Evolutionary conservation across 2,329 filamentous ascomycete species (phyloP).

Genomic region (Ceratocystis destructans): DNA sequence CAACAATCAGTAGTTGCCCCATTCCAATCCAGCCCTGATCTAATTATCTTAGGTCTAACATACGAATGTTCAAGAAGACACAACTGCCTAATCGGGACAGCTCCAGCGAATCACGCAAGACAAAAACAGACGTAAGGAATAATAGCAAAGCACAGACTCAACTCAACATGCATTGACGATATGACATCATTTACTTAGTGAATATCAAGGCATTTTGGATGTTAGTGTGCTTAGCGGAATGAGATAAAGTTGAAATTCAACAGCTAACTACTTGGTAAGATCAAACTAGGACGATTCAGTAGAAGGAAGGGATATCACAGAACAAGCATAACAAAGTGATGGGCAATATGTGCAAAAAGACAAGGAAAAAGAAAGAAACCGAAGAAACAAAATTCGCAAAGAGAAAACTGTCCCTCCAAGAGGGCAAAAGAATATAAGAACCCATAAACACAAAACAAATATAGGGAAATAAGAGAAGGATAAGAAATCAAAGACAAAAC

Average conservation of each 20-base stretch:
- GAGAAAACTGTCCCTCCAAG: slow-evolving; percentile 7
- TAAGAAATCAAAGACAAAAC: background rate
- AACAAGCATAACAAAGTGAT: slow-evolving; percentile 1
- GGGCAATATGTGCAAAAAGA: slow-evolving; percentile 9
- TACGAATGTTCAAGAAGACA: no score
- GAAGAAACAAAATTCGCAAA: slow-evolving; percentile 4
- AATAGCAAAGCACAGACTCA: no score
- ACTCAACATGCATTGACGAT: no score
- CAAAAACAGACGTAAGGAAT: no score
- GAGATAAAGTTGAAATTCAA: background rate
- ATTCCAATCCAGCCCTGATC: no score
- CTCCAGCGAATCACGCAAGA: no score
- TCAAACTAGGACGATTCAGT: slow-evolving; percentile 1
- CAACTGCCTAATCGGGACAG: no score
- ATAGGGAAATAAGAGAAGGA: slow-evolving; percentile 1
- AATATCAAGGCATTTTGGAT: no score
- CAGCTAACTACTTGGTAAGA: background rate
- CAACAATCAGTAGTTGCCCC: no score
- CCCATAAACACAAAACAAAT: background rate
- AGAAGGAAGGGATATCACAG: slow-evolving; percentile 14
- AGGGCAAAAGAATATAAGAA: background rate
- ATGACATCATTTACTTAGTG: no score
- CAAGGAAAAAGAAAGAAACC: background rate
- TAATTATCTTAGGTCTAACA: no score
- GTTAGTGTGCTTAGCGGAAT: background rate